Conservation (phyloP, 83 land plant species). For the Thuja plicata region DNA sequence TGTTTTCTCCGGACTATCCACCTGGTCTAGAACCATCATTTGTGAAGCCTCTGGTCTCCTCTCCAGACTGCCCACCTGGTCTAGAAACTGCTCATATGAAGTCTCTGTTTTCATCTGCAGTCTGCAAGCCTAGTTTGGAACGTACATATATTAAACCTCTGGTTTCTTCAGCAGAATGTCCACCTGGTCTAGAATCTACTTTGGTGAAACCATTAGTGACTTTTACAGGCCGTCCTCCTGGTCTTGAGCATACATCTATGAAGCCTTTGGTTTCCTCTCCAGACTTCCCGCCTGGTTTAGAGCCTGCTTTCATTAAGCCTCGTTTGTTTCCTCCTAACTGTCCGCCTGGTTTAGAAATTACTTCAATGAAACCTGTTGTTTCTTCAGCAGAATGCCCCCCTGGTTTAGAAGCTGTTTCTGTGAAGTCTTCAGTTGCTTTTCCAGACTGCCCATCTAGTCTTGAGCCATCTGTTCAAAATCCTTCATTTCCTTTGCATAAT, state of each 20-base stretch:
- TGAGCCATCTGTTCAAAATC: neutral
- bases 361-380: neutral
- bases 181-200: neutral
- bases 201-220: neutral
- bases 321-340: neutral
- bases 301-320: neutral
- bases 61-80: slow-evolving; percentile 1
- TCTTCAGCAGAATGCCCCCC: neutral
- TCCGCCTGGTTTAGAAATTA: neutral
- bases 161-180: neutral
- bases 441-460: neutral
- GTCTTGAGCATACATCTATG: neutral
- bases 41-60: neutral
- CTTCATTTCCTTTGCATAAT: neutral
- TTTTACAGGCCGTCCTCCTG: neutral
- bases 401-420: neutral
- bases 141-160: neutral
- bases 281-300: neutral
- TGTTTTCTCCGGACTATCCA: neutral
- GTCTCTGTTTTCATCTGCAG: neutral
- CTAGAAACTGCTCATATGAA: neutral
- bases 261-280: neutral
- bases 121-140: neutral
- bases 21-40: neutral
- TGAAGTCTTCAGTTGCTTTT: neutral